Base-by-base conservation (phyloP, 139 green algal species). In the Volvox reticuliferus region DNA sequence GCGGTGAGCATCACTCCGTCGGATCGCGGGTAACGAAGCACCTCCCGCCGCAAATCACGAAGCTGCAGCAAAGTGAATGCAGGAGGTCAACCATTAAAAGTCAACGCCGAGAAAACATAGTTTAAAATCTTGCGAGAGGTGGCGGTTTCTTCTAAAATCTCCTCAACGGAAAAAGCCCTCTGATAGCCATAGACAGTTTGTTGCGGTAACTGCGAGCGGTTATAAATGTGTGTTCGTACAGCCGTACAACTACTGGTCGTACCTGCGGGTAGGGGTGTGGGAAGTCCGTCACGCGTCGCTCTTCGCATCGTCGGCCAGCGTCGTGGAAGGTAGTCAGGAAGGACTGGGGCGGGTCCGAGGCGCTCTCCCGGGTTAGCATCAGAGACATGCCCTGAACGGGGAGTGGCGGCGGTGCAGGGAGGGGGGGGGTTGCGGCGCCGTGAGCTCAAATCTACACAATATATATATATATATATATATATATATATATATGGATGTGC, bases 1-100 rank as follows among this genome's bases (percentile, higher is more conserved):
- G 94, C 98, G 26, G 96, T 99, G 26, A 99, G 95, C 82, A 98
- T 96, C 26, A 99, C 94, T 20, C 98, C 98, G 89, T 99, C 98
- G 9, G 89, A 86, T 22, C 98, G 95, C 89, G 97, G 96, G 95
- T 99, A 99, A 62, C 96, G 94, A 69, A 99, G 86, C 87, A 99
- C 97, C 94, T 98, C 95, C 30, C 88, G 71, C 67, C 96, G 95
- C 82, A 99, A 91, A 88, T 97, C 97, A 0, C 92, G 91, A 63
- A 99, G 95, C 93, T 97, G 93, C 36, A 85, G n/a, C 37, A n/a
- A 33, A 22, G 79, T 83, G 36, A 30, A 67, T 20, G 78, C 5
- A 18, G 5, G 17, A 17, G n/a, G 17, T 19, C 86, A 36, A 24
- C n/a, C n/a, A n/a, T n/a, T n/a, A n/a, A n/a, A 55, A 55, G 44